Percentiles rank a stretch among this genome's conserved stretches.
These are phyloP conservation scores for Ustilago loliicola DNA, from an alignment of 1,284 basidiomycete genomes.

Conservation along the genomic window DNA sequence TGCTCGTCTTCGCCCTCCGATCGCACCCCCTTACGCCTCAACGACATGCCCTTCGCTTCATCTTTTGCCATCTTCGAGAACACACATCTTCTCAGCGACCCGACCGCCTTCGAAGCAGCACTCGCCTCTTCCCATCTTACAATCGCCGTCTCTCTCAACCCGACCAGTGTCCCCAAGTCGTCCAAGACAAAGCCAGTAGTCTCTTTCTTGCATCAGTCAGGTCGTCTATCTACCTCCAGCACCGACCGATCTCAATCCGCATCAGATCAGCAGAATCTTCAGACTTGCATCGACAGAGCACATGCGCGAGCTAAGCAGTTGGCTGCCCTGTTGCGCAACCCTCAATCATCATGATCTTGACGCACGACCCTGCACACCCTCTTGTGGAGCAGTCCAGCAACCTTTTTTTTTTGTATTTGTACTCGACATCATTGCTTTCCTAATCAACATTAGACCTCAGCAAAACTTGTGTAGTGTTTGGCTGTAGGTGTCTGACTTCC, in stretches of 20 bases:
- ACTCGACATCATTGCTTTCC: constrained; percentile 26
- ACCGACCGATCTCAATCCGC: constrained; percentile 1
- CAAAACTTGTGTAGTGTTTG: background rate
- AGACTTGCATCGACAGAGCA: constrained; percentile 40
- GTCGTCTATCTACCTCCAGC: constrained; percentile 27
- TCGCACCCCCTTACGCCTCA: constrained; percentile 73
- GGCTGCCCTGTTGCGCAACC: constrained; percentile 18
- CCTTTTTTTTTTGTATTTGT: constrained; percentile 31
- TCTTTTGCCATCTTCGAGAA: constrained; percentile 86
- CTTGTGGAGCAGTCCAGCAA: background rate
- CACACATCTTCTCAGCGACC: constrained; percentile 82
- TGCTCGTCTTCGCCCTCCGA: constrained; percentile 76
- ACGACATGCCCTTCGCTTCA: constrained; percentile 76
- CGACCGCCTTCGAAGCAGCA: constrained; percentile 89
- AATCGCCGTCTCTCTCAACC: constrained; percentile 43
- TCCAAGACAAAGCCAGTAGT: constrained; percentile 19
- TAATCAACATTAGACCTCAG: constrained; percentile 5
- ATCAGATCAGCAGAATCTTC: constrained; percentile 38
- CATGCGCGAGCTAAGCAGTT: constrained; percentile 26
- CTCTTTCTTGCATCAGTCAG: constrained; percentile 42
- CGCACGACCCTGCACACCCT: background rate
- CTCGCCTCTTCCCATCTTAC: constrained; percentile 73
- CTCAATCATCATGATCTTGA: constrained; percentile 16
- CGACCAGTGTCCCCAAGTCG: constrained; percentile 10
- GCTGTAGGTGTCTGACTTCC: background rate